Conservation (phyloP, 805 yeast species). For the Saturnispora ahearnii region DNA sequence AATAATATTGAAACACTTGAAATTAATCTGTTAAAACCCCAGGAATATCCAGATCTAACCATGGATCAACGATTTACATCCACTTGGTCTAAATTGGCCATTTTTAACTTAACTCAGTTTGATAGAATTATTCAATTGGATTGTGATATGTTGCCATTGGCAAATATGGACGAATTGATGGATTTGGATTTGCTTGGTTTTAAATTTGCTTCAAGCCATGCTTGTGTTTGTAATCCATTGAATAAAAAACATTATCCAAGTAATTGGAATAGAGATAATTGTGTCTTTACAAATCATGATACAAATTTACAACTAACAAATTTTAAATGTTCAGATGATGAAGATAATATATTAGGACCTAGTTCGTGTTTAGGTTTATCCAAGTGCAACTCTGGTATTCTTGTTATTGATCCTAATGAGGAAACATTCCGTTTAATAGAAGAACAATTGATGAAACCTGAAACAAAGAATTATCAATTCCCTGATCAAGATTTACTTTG, state of each 20-base stretch:
- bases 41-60: slow-evolving; percentile 34
- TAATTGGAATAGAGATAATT: slow-evolving; percentile 43
- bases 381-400: slow-evolving; percentile 53
- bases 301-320: slow-evolving; percentile 23
- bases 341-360: slow-evolving; percentile 30
- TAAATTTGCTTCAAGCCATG: slow-evolving; percentile 50
- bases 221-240: slow-evolving; percentile 56
- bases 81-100: slow-evolving; percentile 54
- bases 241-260: slow-evolving; percentile 42
- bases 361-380: slow-evolving; percentile 33
- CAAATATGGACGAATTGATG: slow-evolving; percentile 54
- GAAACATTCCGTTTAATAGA: slow-evolving; percentile 33
- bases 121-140: slow-evolving; percentile 49
- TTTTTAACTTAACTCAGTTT: slow-evolving; percentile 41
- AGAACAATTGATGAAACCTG: slow-evolving; percentile 31
- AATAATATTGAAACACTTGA: slow-evolving; percentile 35
- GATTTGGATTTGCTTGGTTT: slow-evolving; percentile 31
- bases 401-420: slow-evolving; percentile 37
- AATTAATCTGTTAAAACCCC: slow-evolving; percentile 37
- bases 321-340: not conserved
- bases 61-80: slow-evolving; percentile 48
- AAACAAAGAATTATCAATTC: slow-evolving; percentile 35
- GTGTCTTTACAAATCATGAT: slow-evolving; percentile 33
- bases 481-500: slow-evolving; percentile 51
- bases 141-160: slow-evolving; percentile 48